Percentiles rank a stretch among this genome's conserved stretches.
phyloP scores from a whole-genome alignment of 2,329 filamentous ascomycete species.

The Dactylellina cionopaga region DNA sequence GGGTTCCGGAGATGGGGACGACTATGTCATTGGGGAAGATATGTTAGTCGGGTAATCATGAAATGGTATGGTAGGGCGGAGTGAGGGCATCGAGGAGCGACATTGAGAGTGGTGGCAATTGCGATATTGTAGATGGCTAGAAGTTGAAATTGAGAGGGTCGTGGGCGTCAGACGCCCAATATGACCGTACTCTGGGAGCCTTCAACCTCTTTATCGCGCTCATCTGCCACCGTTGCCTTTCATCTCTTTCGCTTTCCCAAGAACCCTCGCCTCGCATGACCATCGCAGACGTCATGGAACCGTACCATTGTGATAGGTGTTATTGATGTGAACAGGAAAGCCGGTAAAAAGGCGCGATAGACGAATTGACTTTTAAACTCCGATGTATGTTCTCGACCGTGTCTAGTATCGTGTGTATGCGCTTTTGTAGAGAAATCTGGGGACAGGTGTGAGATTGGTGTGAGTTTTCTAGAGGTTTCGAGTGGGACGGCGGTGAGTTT shows the following conservation, averaged over 20 bases:
- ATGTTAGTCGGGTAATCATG: constrained; percentile 52
- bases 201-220: constrained; percentile 1
- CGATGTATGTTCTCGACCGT: not conserved
- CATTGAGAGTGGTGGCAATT: constrained; percentile 6
- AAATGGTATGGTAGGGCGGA: constrained; percentile 53
- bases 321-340: not conserved
- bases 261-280: constrained; percentile 29
- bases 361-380: constrained; percentile 41
- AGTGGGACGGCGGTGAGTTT: constrained; percentile 13
- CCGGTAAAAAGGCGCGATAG: constrained; percentile 13
- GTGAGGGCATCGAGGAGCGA: too few species aligned
- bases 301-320: constrained; percentile 49
- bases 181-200: not conserved
- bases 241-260: constrained; percentile 21
- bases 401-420: not conserved
- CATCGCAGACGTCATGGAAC: constrained; percentile 9
- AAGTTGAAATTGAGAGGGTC: too few species aligned
- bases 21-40: too few species aligned
- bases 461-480: not conserved
- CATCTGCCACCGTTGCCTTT: constrained; percentile 32
- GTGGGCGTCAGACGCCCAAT: not conserved
- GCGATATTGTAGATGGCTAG: constrained; percentile 8
- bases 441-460: not conserved
- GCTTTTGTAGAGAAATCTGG: constrained; percentile 11
- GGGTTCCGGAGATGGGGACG: constrained; percentile 70